A percentile compares a stretch with the other conserved stretches of the same genome.
These are phyloP conservation scores for Yarrowia sp. DNA, from an alignment of 805 yeast species.

Conservation along the genomic window DNA sequence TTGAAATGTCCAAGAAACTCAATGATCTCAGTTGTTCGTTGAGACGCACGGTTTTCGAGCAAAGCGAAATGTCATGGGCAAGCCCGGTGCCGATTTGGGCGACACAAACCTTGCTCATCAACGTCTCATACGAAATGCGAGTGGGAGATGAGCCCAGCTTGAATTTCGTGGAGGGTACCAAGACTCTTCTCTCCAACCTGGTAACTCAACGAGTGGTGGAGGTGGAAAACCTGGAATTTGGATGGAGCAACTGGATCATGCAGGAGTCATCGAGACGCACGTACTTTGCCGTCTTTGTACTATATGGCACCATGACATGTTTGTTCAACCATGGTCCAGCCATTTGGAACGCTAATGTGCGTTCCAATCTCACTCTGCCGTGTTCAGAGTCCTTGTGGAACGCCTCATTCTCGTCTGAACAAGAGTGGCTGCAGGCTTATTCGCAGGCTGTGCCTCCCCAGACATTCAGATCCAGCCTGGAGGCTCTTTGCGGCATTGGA, in stretches of 20 bases:
- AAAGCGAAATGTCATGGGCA: conserved; percentile 32
- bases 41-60: conserved; percentile 29
- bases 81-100: conserved; percentile 35
- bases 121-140: conserved; percentile 36
- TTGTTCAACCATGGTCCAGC: conserved; percentile 35
- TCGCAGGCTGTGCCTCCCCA: conserved; percentile 22
- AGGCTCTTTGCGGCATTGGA: conserved; percentile 25
- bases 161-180: conserved; percentile 34
- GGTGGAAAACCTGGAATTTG: neutral
- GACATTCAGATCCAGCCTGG: conserved; percentile 30
- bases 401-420: conserved; percentile 30
- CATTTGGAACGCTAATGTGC: conserved; percentile 30
- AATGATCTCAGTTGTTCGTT: conserved; percentile 35
- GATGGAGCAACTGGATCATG: conserved; percentile 35
- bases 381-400: conserved; percentile 38
- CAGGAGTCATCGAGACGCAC: conserved; percentile 36
- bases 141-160: conserved; percentile 36
- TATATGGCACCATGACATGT: conserved; percentile 35
- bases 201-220: conserved; percentile 27
- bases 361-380: conserved; percentile 33
- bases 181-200: conserved; percentile 30
- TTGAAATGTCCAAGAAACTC: conserved; percentile 33
- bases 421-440: conserved; percentile 30
- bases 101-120: conserved; percentile 34
- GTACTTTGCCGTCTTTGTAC: conserved; percentile 35